phyloP scores from a whole-genome alignment of 1,284 basidiomycete genomes.

The Irpex sp. region DNA sequence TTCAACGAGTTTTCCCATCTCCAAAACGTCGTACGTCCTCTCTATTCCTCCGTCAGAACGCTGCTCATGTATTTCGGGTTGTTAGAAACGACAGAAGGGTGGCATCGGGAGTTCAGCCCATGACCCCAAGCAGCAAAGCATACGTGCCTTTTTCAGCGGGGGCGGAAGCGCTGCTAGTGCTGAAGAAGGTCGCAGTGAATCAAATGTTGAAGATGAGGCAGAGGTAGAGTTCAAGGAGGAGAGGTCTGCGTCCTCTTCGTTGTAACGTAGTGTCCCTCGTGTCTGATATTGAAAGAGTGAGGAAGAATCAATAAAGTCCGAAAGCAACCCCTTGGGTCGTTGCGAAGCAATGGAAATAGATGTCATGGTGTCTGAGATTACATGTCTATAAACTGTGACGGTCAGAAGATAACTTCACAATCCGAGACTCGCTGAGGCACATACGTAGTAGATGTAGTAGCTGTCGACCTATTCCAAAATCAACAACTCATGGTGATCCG shows the following conservation, averaged over 20 bases:
- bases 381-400: not conserved
- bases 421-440: not conserved
- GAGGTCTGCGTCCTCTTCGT: not conserved
- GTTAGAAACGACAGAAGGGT: constrained; percentile 67
- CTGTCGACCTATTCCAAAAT: not conserved
- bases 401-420: not conserved
- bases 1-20: constrained; percentile 56
- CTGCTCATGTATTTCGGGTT: not conserved
- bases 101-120: constrained; percentile 70
- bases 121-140: constrained; percentile 72
- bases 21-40: constrained; percentile 44
- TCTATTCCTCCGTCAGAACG: not conserved
- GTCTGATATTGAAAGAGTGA: not conserved
- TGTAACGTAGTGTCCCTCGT: not conserved
- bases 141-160: constrained; percentile 75
- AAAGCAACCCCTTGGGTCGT: no score
- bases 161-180: constrained; percentile 10
- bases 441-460: not conserved
- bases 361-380: not conserved
- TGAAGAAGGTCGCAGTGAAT: constrained; percentile 27
- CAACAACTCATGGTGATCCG: constrained; percentile 39
- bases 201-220: constrained; percentile 27
- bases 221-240: constrained; percentile 19
- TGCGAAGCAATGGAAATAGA: not conserved
- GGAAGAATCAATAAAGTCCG: not conserved